Base-by-base conservation (phyloP, 331 rosid genomes). In the Pyracantha coccinea region DNA sequence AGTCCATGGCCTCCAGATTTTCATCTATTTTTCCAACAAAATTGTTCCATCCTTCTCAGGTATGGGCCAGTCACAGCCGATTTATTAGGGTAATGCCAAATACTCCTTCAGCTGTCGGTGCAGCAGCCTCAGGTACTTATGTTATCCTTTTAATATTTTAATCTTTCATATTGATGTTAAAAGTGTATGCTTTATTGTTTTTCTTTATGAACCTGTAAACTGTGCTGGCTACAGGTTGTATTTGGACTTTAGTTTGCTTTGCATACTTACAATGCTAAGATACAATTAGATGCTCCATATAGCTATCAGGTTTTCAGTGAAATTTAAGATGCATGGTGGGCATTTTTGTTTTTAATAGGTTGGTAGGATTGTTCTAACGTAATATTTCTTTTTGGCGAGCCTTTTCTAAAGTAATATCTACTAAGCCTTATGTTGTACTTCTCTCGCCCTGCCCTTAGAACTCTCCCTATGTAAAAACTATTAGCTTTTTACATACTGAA, bases 11-110 rank as follows among this genome's bases (percentile, higher is more conserved):
- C 3, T 27, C 17, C 12, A 15, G 20, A 6, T 14, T 25, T 60
- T 55, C 4, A 19, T 8, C 27, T 59, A 21, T 58, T 61, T 21
- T 59, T 23, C 50, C 55, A 13, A 31, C 19, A 0, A 4, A 45
- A 31, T 20, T 12, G 6, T 67, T 81, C 57, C 20, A 13, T 75
- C 19, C 65, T 50, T n/a, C 3, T 65, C 59, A 92, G 99, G 97
- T 88, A 81, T 95, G 99, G 98, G 92, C 99, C 1, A 91, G 92
- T 45, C 76, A 83, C 45, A 59, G 74, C 73, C 86, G 97, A 74
- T 89, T 95, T 84, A 81, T 92, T 65, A 86, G 97, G 84, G 97
- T 95, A 55, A 92, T 92, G 94, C 99, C 99, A 61, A 95, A 92
- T 50, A 92, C 98, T 65, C 92, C 98, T 10, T 87, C 98, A 58